A percentile compares a stretch with the other conserved stretches of the same genome.
Conservation (phyloP, 805 yeast species). For the Metschnikowia cubensis region DNA sequence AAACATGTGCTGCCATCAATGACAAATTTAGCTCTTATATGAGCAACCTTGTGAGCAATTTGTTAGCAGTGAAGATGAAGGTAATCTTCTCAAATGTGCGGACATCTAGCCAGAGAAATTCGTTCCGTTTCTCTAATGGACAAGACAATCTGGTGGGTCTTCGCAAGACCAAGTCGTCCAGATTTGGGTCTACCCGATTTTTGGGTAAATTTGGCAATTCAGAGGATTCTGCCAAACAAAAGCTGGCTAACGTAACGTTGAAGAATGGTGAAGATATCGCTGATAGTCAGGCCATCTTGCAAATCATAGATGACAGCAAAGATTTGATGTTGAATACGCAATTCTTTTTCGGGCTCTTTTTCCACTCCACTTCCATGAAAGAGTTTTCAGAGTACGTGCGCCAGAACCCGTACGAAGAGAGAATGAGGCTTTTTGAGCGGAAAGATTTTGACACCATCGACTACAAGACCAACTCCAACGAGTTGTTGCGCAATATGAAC, state of each 20-base stretch:
- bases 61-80: conserved; percentile 23
- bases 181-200: conserved; percentile 19
- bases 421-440: conserved; percentile 29
- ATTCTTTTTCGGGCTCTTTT: conserved; percentile 37
- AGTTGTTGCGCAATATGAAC: conserved; percentile 42
- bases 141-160: conserved; percentile 9
- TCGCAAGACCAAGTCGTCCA: conserved; percentile 12
- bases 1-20: conserved; percentile 45
- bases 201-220: conserved; percentile 10
- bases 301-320: conserved; percentile 33
- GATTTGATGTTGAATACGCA: conserved; percentile 36
- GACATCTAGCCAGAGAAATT: background rate
- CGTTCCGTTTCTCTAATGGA: background rate
- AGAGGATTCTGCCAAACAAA: conserved; percentile 10
- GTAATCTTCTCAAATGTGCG: background rate
- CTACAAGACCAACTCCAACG: conserved; percentile 44
- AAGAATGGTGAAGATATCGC: conserved; percentile 22
- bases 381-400: conserved; percentile 30
- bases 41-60: conserved; percentile 26
- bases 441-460: conserved; percentile 31
- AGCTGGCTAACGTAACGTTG: conserved; percentile 3
- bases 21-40: conserved; percentile 35
- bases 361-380: conserved; percentile 34
- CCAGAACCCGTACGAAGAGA: conserved; percentile 24
- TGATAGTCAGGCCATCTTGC: conserved; percentile 32